phyloP scores from a whole-genome alignment of 192 early-diverging fungal species.

The Pecoramyces ruminantium region DNA sequence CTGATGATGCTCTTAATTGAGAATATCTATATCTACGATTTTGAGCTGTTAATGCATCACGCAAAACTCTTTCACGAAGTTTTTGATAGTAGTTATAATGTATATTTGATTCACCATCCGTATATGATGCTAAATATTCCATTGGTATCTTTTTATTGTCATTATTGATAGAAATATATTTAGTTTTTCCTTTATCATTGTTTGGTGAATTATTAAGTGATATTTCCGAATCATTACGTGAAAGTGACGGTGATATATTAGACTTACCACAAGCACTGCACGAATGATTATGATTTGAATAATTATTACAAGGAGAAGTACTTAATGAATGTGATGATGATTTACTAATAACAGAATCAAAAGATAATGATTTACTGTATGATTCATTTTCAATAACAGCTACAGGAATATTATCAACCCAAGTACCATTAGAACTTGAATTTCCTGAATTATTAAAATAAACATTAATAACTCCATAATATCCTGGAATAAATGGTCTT shows the following conservation, averaged over 20 bases:
- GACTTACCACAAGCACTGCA: not conserved
- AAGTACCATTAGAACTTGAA: not conserved
- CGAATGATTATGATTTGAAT: not conserved
- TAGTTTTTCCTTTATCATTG: not conserved
- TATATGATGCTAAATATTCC: not conserved
- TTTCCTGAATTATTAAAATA: slow-evolving; percentile 20
- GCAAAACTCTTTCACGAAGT: not conserved
- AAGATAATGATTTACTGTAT: not conserved
- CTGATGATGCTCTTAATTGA: not conserved
- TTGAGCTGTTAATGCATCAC: not conserved
- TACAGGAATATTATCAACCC: not conserved
- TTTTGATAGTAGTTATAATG: not conserved
- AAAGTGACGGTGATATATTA: not conserved
- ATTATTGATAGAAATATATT: not conserved
- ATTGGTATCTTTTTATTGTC: not conserved
- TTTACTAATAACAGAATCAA: not conserved
- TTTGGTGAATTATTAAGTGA: not conserved
- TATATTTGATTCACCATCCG: not conserved
- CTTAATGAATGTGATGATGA: not conserved
- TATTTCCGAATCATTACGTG: not conserved
- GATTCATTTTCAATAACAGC: slow-evolving; percentile 8
- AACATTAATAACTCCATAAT: slow-evolving; percentile 88
- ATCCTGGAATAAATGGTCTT: slow-evolving; percentile 75
- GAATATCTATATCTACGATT: not conserved
- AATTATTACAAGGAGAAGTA: not conserved